phyloP scores from a whole-genome alignment of 1,284 basidiomycete species.

The Thecaphora frezii region DNA sequence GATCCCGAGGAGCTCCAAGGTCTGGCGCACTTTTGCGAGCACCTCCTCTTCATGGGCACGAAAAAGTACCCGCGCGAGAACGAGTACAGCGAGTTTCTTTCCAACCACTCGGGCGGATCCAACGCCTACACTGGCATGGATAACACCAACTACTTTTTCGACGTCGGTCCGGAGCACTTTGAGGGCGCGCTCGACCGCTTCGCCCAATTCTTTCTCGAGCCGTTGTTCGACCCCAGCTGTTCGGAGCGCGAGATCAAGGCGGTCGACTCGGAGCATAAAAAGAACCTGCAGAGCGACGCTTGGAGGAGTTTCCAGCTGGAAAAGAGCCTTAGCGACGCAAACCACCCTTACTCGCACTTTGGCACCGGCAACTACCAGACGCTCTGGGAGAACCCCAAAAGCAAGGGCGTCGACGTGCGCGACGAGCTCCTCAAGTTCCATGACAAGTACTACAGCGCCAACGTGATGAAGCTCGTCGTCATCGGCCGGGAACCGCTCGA shows the following conservation, averaged over 20 bases:
- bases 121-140: constrained; percentile 93
- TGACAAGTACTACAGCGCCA: constrained; percentile 86
- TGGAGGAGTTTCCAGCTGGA: constrained; percentile 98
- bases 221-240: constrained; percentile 85
- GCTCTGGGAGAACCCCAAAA: constrained; percentile 68
- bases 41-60: constrained; percentile 87
- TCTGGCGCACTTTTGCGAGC: constrained; percentile 90
- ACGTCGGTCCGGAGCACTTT: constrained; percentile 82
- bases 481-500: constrained; percentile 86
- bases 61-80: constrained; percentile 57
- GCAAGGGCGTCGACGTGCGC: constrained; percentile 78
- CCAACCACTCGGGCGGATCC: constrained; percentile 84
- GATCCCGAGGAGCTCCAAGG: constrained; percentile 73
- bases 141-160: constrained; percentile 92
- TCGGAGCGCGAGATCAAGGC: constrained; percentile 93
- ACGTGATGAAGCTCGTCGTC: constrained; percentile 88
- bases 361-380: constrained; percentile 87
- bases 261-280: constrained; percentile 97
- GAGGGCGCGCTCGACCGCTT: constrained; percentile 85
- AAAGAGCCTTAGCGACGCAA: constrained; percentile 75
- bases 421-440: constrained; percentile 94
- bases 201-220: constrained; percentile 89
- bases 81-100: constrained; percentile 69
- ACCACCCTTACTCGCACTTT: constrained; percentile 90
- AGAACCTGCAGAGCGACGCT: constrained; percentile 90